Evolutionary conservation across 495 filamentous ascomycete species (phyloP).

Genomic region (Lasiosphaeria hispida): DNA sequence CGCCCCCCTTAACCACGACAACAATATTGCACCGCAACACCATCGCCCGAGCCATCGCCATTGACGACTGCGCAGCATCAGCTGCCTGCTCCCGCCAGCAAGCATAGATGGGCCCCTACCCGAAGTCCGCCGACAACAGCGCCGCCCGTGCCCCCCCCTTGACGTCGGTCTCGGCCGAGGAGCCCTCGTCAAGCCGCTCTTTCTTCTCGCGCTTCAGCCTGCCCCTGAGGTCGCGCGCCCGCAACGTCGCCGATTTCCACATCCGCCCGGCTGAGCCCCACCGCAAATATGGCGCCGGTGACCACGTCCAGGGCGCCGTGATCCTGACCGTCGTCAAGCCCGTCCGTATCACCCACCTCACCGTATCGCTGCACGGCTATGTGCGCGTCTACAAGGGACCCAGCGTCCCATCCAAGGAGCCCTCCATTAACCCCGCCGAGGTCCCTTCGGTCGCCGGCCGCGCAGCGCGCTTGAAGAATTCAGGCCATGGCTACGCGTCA

Average conservation of each 20-base stretch:
- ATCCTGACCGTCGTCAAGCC: constrained; percentile 78
- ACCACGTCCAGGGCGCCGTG: constrained; percentile 68
- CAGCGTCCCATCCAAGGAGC: constrained; percentile 59
- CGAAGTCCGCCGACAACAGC: constrained; percentile 32
- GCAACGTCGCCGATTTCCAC: constrained; percentile 79
- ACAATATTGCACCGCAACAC: not conserved
- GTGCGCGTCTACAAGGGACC: constrained; percentile 84
- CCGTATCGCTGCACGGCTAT: constrained; percentile 81
- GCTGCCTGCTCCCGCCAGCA: constrained; percentile 12
- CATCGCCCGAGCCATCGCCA: constrained; percentile 3
- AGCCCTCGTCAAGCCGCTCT: constrained; percentile 37
- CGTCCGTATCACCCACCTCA: constrained; percentile 84
- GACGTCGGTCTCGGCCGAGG: constrained; percentile 28
- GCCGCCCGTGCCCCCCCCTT: constrained; percentile 9
- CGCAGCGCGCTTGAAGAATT: constrained; percentile 61
- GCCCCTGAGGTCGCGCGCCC: constrained; percentile 57
- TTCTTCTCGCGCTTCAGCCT: constrained; percentile 54
- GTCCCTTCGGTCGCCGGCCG: constrained; percentile 42
- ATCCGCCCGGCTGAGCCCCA: constrained; percentile 82
- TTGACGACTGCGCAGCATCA: constrained; percentile 9
- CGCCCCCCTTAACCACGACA: constrained; percentile 4
- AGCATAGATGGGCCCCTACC: constrained; percentile 40
- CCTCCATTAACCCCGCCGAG: constrained; percentile 42
- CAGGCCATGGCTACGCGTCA: constrained; percentile 77
- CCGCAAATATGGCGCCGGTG: constrained; percentile 71